These are phyloP conservation scores for Candida dubliniensis DNA, from an alignment of 1,139 yeast species.

Conservation along the genomic window DNA sequence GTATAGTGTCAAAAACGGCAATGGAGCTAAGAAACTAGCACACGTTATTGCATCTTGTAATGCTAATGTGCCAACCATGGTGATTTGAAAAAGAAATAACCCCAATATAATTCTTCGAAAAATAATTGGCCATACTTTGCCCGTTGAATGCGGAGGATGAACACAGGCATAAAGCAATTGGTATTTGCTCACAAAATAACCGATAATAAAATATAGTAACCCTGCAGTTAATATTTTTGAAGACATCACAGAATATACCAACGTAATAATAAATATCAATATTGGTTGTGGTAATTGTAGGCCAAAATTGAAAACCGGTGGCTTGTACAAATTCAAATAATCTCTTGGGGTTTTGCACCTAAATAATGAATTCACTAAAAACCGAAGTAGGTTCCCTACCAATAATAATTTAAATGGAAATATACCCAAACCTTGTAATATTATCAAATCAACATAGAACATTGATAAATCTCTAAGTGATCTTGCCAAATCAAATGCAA, in stretches of 20 bases:
- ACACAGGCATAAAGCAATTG: conserved; percentile 66
- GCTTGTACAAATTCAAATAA: conserved; percentile 46
- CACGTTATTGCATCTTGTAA: conserved; percentile 74
- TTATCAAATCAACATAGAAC: conserved; percentile 79
- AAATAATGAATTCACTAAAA: conserved; percentile 54
- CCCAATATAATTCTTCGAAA: conserved; percentile 61
- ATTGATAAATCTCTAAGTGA: conserved; percentile 69
- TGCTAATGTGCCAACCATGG: conserved; percentile 89
- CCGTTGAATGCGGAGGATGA: conserved; percentile 71
- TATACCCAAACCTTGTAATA: conserved; percentile 82
- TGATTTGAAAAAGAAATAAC: conserved; percentile 67
- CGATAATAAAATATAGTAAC: conserved; percentile 58
- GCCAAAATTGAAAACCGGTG: conserved; percentile 66
- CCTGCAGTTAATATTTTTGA: conserved; percentile 68
- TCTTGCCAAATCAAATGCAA: conserved; percentile 75
- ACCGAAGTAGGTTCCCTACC: conserved; percentile 60
- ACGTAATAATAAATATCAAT: conserved; percentile 57
- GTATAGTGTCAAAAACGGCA: conserved; percentile 66
- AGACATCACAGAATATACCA: conserved; percentile 63
- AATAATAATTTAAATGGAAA: conserved; percentile 73
- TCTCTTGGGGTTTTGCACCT: conserved; percentile 61
- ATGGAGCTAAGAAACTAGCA: conserved; percentile 70
- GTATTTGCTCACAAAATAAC: conserved; percentile 65
- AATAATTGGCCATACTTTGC: conserved; percentile 69
- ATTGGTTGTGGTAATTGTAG: conserved; percentile 66